Percentiles rank a stretch among this genome's conserved stretches.
Conservation (phyloP, 768 basidiomycete genomes). For the Fibroporia radiculosa region DNA sequence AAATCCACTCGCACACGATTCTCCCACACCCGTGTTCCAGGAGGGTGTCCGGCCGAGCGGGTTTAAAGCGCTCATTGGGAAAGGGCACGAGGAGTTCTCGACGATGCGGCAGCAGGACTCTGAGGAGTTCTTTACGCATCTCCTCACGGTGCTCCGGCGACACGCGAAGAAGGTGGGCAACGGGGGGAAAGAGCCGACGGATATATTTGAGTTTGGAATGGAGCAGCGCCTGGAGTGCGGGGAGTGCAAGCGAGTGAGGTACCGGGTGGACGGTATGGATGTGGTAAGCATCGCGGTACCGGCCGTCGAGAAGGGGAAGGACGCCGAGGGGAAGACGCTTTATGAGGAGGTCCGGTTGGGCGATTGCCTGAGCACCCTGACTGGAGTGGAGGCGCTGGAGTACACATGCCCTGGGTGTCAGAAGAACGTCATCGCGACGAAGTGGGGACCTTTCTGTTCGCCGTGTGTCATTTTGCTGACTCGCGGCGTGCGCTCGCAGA, state of each 20-base stretch:
- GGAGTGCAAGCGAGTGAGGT: conserved; percentile 74
- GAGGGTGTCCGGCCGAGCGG: conserved; percentile 73
- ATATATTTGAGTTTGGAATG: conserved; percentile 69
- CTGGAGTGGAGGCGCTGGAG: conserved; percentile 60
- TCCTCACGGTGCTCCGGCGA: conserved; percentile 66
- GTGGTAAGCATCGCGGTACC: conserved; percentile 77
- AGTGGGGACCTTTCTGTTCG: conserved; percentile 40
- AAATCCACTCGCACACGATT: conserved; percentile 29
- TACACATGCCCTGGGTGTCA: conserved; percentile 75
- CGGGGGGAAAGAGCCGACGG: conserved; percentile 56
- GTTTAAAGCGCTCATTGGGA: conserved; percentile 87
- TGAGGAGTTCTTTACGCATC: conserved; percentile 86
- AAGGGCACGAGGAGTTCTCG: conserved; percentile 87
- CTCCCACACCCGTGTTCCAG: conserved; percentile 59
- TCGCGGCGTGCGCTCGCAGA: conserved; percentile 29
- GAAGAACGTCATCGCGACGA: conserved; percentile 59
- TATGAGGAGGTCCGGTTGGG: conserved; percentile 59
- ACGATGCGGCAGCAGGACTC: conserved; percentile 98
- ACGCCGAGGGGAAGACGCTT: conserved; percentile 50
- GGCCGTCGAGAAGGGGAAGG: conserved; percentile 45
- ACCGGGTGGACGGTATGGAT: conserved; percentile 70
- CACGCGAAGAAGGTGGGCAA: conserved; percentile 45
- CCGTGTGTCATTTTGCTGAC: not conserved
- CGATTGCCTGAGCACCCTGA: conserved; percentile 52
- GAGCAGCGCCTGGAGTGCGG: conserved; percentile 85